Base-by-base conservation (phyloP, 2,329 filamentous ascomycete genomes). In the Fulvia fulva region DNA sequence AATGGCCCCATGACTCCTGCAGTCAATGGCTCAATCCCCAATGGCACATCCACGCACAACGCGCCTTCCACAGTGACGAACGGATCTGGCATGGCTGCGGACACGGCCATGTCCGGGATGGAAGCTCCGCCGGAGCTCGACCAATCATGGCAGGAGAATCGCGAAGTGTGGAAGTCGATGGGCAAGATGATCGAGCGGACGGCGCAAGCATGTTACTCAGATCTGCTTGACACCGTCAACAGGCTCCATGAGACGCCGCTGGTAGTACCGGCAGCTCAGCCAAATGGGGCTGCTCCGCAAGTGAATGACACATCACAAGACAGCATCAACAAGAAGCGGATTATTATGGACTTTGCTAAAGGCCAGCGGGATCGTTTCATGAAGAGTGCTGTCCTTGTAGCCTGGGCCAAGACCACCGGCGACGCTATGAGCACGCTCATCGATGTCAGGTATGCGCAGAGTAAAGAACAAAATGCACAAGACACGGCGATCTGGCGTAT, bases 311-410 rank as follows among this genome's bases (percentile, higher is more conserved):
- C 76, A 21, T 87, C 85, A 1, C 71, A 74, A 41, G 85, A 87
- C 60, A 93, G 90, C 68, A 69, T 89, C 12, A 79, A 82, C 30
- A 96, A 96, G 76, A 97, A 96, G 75, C 76, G 84, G 26, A 76
- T 80, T 34, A 74, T 97, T 54, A 75, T 96, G 59, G 84, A 89
- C 45, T 96, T 94, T 76, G 86, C 89, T 8, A 87, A 93, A 71
- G 83, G 86, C 22, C 85, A 88, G 68, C 87, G 96, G 69, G 86
- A 87, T 28, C 91, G 90, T 76, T 97, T 95, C 80, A 90, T 96
- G 72, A 97, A 99, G 76, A 84, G 92, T 7, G 80, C 97, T 21
- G 91, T 99, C 22, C 87, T 99, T 49, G 86, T 89, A 1, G 88
- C 94, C 75, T 99, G 94, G 94, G 90, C 89, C 71, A 83, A 89